Percentiles rank a stretch among this genome's conserved stretches.
phyloP scores from a whole-genome alignment of 305 asterid genomes.

The Fraxinus floribunda region DNA sequence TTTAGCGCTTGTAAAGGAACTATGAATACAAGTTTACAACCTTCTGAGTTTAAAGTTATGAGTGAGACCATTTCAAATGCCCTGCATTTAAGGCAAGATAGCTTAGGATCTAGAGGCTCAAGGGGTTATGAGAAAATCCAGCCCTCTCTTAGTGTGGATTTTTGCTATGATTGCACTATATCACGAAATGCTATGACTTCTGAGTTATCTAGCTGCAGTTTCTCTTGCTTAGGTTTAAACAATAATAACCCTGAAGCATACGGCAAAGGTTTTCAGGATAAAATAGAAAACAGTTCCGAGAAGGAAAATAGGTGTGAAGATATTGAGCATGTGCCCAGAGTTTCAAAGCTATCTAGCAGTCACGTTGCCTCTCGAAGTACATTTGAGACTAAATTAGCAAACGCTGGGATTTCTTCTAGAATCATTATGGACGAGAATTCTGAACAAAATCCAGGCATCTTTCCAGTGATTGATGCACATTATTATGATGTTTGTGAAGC shows the following conservation, averaged over 20 bases:
- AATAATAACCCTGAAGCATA: not conserved
- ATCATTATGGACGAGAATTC: not conserved
- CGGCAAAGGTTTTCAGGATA: slow-evolving; percentile 2
- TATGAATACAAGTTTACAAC: not conserved
- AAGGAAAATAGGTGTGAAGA: not conserved
- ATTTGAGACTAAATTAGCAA: not conserved
- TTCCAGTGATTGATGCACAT: not conserved
- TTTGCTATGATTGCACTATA: not conserved
- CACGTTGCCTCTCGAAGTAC: not conserved
- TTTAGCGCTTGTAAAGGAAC: slow-evolving; percentile 8
- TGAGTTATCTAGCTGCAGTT: not conserved
- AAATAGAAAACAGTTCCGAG: not conserved
- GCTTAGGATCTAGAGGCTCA: slow-evolving; percentile 7
- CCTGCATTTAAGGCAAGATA: slow-evolving; percentile 1
- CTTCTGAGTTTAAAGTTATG: not conserved
- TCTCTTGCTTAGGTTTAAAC: not conserved
- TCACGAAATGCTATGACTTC: not conserved
- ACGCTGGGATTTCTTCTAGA: not conserved
- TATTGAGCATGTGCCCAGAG: not conserved
- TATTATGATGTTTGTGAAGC: slow-evolving; percentile 13
- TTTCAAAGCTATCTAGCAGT: not conserved
- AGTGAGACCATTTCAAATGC: slow-evolving; percentile 12
- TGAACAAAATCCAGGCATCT: slow-evolving; percentile 4
- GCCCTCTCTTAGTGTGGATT: not conserved
- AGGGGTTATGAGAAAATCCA: not conserved